These are phyloP conservation scores for Astrothelium macrocarpum DNA, from an alignment of 495 filamentous ascomycete species.

Conservation along the genomic window DNA sequence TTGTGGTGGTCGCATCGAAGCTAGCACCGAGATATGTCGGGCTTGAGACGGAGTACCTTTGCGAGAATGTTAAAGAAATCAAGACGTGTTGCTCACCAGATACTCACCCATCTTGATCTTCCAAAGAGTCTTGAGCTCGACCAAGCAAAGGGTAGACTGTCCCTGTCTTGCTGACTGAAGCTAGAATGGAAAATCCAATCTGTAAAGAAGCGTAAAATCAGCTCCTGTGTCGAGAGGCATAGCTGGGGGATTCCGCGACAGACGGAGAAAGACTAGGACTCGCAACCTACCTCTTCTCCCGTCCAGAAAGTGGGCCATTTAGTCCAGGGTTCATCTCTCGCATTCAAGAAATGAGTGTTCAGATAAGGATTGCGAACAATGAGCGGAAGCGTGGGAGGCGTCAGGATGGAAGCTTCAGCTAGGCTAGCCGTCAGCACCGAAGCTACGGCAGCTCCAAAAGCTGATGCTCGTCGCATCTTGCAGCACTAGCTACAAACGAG, in stretches of 20 bases:
- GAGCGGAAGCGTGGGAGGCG: slow-evolving; percentile 76
- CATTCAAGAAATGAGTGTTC: slow-evolving; percentile 75
- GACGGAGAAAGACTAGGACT: background rate
- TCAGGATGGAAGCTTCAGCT: slow-evolving; percentile 34
- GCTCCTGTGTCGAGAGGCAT: no score
- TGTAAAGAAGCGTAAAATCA: slow-evolving; percentile 24
- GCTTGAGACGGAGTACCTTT: slow-evolving; percentile 54
- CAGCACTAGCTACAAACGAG: background rate
- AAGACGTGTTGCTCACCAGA: background rate
- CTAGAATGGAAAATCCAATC: slow-evolving; percentile 74
- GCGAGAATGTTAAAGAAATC: background rate
- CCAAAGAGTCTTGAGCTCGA: slow-evolving; percentile 72
- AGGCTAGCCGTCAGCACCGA: slow-evolving; percentile 21
- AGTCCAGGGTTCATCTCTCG: slow-evolving; percentile 75
- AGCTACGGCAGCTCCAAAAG: slow-evolving; percentile 9
- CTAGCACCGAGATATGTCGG: slow-evolving; percentile 67
- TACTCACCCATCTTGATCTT: slow-evolving; percentile 38
- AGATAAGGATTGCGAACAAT: slow-evolving; percentile 88
- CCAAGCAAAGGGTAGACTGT: slow-evolving; percentile 82
- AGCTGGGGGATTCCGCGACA: no score
- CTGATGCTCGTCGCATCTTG: slow-evolving; percentile 19
- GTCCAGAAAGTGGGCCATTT: slow-evolving; percentile 96
- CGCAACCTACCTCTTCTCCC: slow-evolving; percentile 50
- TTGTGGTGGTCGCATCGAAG: slow-evolving; percentile 90
- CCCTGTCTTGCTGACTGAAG: slow-evolving; percentile 57